Evolutionary conservation across 1,284 basidiomycete genomes (phyloP), one percentile per base, ranked within the genome.

Genomic region (Austroboletus novae-zelandiae): DNA sequence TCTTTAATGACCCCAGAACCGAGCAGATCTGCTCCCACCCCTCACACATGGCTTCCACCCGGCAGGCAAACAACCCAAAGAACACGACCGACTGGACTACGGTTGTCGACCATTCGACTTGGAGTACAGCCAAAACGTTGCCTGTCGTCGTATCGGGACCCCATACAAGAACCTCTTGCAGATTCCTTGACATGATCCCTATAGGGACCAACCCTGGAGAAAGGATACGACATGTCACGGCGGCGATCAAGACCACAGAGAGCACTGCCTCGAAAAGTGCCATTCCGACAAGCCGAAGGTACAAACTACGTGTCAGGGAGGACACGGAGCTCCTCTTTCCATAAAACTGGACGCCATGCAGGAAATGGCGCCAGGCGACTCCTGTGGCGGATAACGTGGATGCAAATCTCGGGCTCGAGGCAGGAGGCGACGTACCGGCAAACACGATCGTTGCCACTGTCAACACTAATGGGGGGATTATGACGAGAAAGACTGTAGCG

Each of bases 391-490:
- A 11, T 14, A 15, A 9, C 4, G 53, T 18, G 3, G 36, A n/a
- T 14, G 9, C 34, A 27, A 13, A 18, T 30, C 13, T 37, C 8
- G 9, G 7, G 25, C 20, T 7, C 11, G 20, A 23, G 11, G 42
- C 13, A 46, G 15, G n/a, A 30, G 15, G n/a, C 14, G 18, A 61
- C 72, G 3, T 55, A 74, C 77, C 69, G 39, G 71, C 72, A 36
- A 71, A 76, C 25, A 71, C 49, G 31, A 80, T 60, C 2, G 78
- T 72, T 36, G 67, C 60, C 30, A 61, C 56, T 54, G 74, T 78
- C 39, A 84, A 57, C 30, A 80, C 34, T 25, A 84, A 61, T 5
- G 80, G 82, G 7, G 83, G 82, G 23, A 81, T 54, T 76, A 77
- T 82, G 46, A 86, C 73, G 40, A 89, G 57, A 46, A 81, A 63